A percentile compares a stretch with the other conserved stretches of the same genome.
Conservation (phyloP, 257 asterid species). For the Scutellaria barbata region DNA sequence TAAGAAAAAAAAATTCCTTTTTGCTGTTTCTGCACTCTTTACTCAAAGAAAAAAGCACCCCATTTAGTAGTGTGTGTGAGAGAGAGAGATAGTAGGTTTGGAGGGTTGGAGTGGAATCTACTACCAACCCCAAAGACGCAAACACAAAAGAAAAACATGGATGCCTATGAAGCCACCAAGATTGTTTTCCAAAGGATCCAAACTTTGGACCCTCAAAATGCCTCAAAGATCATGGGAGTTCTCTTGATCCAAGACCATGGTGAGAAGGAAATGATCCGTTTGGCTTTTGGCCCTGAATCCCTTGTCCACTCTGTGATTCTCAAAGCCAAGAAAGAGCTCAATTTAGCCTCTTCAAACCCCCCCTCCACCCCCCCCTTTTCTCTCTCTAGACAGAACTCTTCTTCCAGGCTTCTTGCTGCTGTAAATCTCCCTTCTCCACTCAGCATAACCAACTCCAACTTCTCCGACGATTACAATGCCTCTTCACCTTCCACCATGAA, state of each 20-base stretch:
- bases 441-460: constrained; percentile 49
- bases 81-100: constrained; percentile 29
- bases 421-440: constrained; percentile 73
- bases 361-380: constrained; percentile 50
- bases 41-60: constrained; percentile 35
- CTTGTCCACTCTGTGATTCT: constrained; percentile 58
- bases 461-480: constrained; percentile 41
- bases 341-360: constrained; percentile 43
- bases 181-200: constrained; percentile 74
- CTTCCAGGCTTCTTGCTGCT: constrained; percentile 42
- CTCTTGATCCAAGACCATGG: constrained; percentile 79
- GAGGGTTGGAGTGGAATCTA: constrained; percentile 56
- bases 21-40: constrained; percentile 37
- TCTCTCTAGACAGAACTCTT: constrained; percentile 55
- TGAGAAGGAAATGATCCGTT: constrained; percentile 78
- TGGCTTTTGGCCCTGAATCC: constrained; percentile 73
- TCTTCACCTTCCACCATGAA: constrained; percentile 50
- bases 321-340: constrained; percentile 59
- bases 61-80: constrained; percentile 37
- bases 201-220: constrained; percentile 66
- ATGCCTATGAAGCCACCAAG: constrained; percentile 81
- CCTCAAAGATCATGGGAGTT: constrained; percentile 76
- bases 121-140: constrained; percentile 44
- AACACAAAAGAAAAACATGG: constrained; percentile 46
- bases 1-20: constrained; percentile 21